These are phyloP conservation scores for Pholiota adiposa DNA, from an alignment of 1,284 basidiomycete species.

Conservation along the genomic window DNA sequence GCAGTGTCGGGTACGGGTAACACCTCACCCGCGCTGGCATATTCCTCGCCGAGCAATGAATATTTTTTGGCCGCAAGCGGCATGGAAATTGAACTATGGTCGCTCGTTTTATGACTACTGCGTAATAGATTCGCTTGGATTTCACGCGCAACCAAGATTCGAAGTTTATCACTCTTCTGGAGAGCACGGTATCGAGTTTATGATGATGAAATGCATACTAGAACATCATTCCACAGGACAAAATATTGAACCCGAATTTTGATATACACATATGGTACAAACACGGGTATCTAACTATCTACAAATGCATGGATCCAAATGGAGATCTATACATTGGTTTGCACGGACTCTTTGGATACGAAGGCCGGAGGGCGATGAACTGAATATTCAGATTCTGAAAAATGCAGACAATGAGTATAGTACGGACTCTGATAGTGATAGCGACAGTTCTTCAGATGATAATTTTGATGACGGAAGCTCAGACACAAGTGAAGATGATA, in stretches of 20 bases:
- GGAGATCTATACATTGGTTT: neutral
- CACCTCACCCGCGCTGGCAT: neutral
- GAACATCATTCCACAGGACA: neutral
- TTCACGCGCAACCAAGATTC: neutral
- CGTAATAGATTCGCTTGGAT: neutral
- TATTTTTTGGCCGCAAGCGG: neutral
- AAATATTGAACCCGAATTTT: neutral
- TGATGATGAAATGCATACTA: neutral
- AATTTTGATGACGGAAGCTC: too few species aligned
- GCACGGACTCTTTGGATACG: neutral
- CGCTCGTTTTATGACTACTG: neutral
- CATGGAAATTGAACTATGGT: slow-evolving; percentile 1
- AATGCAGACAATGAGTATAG: neutral
- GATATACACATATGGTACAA: neutral
- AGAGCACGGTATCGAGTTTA: neutral
- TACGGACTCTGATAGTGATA: neutral
- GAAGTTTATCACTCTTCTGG: neutral
- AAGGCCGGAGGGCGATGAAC: slow-evolving; percentile 4
- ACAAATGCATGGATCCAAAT: neutral
- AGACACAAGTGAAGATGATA: too few species aligned
- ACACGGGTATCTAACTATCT: neutral
- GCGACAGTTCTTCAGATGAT: neutral
- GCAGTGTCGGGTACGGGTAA: neutral
- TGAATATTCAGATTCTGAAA: too few species aligned
- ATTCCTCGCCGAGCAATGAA: neutral